Conservation (phyloP, 2,329 filamentous ascomycete species). For the Aotearoamyces nothofagi region DNA sequence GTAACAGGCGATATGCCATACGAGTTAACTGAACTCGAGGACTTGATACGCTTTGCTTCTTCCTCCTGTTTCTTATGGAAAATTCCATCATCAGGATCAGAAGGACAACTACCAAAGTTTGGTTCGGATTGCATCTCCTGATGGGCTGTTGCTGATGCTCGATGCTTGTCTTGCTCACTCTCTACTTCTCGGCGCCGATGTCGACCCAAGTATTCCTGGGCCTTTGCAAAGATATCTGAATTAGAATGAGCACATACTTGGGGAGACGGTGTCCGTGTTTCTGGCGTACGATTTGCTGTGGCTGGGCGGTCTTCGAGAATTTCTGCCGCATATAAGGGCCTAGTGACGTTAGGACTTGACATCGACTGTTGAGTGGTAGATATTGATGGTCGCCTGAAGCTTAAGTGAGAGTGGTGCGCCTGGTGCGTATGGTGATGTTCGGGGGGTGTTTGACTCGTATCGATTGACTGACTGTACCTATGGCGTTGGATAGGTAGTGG, state of each 20-base stretch:
- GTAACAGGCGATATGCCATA: slow-evolving; percentile 10
- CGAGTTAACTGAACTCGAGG: slow-evolving; percentile 17
- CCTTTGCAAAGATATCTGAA: slow-evolving; percentile 24
- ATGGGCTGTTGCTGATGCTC: too few species aligned
- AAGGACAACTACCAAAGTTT: slow-evolving; percentile 24
- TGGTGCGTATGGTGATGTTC: too few species aligned
- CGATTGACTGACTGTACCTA: slow-evolving; percentile 7
- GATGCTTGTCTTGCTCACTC: slow-evolving; percentile 19
- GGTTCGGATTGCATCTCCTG: slow-evolving; percentile 13
- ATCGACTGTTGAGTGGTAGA: too few species aligned
- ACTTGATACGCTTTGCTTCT: slow-evolving; percentile 12
- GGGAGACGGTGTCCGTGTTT: slow-evolving; percentile 21
- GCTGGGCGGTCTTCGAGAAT: slow-evolving; percentile 29
- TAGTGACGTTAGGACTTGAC: slow-evolving; percentile 10
- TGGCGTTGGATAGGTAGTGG: not conserved
- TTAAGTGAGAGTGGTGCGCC: too few species aligned
- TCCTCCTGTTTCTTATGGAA: slow-evolving; percentile 12
- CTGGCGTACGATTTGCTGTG: slow-evolving; percentile 30
- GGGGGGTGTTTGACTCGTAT: too few species aligned
- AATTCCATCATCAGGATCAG: slow-evolving; percentile 29
- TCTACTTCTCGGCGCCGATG: slow-evolving; percentile 21
- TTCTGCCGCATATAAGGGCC: slow-evolving; percentile 13
- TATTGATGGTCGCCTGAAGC: too few species aligned
- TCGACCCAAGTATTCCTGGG: slow-evolving; percentile 17
- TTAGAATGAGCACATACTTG: slow-evolving; percentile 24